phyloP scores from a whole-genome alignment of 495 filamentous ascomycete genomes.

The Penicillium pancosmium region DNA sequence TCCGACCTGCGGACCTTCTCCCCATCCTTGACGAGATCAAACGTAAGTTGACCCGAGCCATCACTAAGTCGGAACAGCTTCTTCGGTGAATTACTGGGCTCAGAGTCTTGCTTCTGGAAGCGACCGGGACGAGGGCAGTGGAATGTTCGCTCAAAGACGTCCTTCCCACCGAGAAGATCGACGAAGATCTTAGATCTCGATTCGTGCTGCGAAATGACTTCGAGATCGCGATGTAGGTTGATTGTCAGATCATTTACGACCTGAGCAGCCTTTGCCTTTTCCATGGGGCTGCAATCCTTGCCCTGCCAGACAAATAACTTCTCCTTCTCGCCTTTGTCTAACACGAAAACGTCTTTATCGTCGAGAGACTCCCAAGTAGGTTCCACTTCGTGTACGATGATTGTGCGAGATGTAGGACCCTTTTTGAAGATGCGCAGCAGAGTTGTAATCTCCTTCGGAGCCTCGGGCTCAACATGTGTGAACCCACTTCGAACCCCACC shows the following conservation, averaged over 20 bases:
- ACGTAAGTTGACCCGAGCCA: conserved; percentile 52
- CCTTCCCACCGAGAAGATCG: conserved; percentile 56
- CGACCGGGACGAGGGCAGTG: conserved; percentile 42
- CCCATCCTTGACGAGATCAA: conserved; percentile 57
- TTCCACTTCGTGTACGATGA: conserved; percentile 64
- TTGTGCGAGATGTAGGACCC: conserved; percentile 39
- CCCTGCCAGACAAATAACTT: conserved; percentile 72
- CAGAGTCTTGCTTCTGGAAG: conserved; percentile 23
- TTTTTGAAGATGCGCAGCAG: conserved; percentile 61
- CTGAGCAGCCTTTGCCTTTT: conserved; percentile 65
- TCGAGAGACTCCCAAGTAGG: conserved; percentile 62
- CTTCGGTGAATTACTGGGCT: conserved; percentile 22
- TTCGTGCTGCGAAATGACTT: conserved; percentile 61
- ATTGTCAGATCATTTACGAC: conserved; percentile 62
- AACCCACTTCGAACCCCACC: conserved; percentile 66
- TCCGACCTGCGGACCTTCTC: conserved; percentile 39
- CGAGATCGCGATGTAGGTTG: conserved; percentile 56
- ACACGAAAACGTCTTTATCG: conserved; percentile 63
- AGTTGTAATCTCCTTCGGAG: conserved; percentile 41
- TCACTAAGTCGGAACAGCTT: conserved; percentile 60
- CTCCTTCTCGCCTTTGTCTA: conserved; percentile 59
- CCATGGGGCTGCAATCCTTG: conserved; percentile 62
- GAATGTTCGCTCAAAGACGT: conserved; percentile 36
- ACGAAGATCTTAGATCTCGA: conserved; percentile 54
- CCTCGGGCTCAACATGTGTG: conserved; percentile 55